phyloP scores from a whole-genome alignment of 2,329 filamentous ascomycete genomes.

The Knoxdaviesia capensis region DNA sequence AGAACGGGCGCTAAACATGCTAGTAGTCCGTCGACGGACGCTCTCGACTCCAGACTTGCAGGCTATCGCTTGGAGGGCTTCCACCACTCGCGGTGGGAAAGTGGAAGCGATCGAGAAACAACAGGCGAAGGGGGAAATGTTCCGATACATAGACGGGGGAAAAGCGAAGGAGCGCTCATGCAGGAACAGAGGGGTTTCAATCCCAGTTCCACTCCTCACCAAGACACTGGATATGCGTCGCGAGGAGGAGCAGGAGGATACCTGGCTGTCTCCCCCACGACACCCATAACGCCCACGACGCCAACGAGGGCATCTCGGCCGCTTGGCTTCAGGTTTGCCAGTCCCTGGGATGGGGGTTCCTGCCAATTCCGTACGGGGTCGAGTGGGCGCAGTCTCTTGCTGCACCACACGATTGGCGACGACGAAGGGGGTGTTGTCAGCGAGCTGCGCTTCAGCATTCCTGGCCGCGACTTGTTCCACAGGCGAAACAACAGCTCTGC shows the following conservation, averaged over 20 bases:
- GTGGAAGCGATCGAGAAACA: no score
- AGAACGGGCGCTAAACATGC: no score
- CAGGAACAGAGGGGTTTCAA: no score
- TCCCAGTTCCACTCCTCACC: background rate
- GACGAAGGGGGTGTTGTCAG: conserved; percentile 28
- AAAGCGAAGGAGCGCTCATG: no score
- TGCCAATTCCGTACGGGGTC: background rate
- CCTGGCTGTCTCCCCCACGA: conserved; percentile 53
- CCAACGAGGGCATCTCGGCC: conserved; percentile 10
- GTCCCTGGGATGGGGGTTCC: conserved; percentile 4
- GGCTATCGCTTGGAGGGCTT: no score
- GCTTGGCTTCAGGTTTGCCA: conserved; percentile 7
- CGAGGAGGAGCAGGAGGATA: conserved; percentile 1
- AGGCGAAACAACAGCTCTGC: conserved; percentile 10
- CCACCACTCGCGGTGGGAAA: no score
- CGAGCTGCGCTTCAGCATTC: conserved; percentile 80
- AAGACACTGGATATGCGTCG: conserved; percentile 11
- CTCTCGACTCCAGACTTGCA: no score
- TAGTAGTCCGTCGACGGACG: no score
- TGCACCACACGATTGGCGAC: conserved; percentile 9
- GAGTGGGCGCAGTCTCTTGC: conserved; percentile 1
- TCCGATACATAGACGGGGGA: no score
- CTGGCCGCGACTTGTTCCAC: conserved; percentile 30
- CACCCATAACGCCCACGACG: conserved; percentile 21
- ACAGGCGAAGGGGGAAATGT: no score